Conservation (phyloP, 2,329 filamentous ascomycete species). For the Exophiala phaeomuriformis region DNA sequence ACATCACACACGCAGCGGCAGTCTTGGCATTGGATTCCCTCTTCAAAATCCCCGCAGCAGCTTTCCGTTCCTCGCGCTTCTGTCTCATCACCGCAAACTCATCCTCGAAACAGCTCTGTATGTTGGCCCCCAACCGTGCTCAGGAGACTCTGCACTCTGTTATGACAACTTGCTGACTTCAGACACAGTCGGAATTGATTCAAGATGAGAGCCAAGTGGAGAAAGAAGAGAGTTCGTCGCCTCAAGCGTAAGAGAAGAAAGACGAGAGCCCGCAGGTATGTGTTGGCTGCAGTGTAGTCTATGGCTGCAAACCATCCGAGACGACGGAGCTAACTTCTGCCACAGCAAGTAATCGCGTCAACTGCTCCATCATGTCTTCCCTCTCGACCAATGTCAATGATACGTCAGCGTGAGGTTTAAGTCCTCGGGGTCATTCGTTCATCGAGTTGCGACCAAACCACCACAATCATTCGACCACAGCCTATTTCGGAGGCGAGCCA, state of each 20-base stretch:
- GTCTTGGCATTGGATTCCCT: not conserved
- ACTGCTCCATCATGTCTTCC: slow-evolving; percentile 48
- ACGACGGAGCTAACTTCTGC: slow-evolving; percentile 31
- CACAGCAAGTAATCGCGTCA: slow-evolving; percentile 61
- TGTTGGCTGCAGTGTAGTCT: slow-evolving; percentile 37
- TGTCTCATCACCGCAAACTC: slow-evolving; percentile 19
- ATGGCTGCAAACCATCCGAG: not conserved
- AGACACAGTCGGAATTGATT: slow-evolving; percentile 14
- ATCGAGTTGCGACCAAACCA: slow-evolving; percentile 7
- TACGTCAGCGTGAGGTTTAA: slow-evolving; percentile 13
- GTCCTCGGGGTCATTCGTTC: not conserved
- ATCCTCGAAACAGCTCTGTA: slow-evolving; percentile 19
- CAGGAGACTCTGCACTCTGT: not conserved
- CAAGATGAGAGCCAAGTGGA: slow-evolving; percentile 91
- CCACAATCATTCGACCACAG: slow-evolving; percentile 9
- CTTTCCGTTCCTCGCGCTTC: slow-evolving; percentile 6
- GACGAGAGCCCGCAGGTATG: slow-evolving; percentile 90
- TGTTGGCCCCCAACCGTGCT: not conserved
- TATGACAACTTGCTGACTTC: slow-evolving; percentile 7
- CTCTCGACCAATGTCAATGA: slow-evolving; percentile 29
- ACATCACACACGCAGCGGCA: slow-evolving; percentile 10
- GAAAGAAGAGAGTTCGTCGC: slow-evolving; percentile 98
- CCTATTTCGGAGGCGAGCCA: slow-evolving; percentile 14
- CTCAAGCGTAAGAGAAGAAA: slow-evolving; percentile 99
- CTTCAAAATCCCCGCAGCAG: slow-evolving; percentile 1